Base-by-base conservation (phyloP, 176 grass and related monocot species). In the Chloris gayana region DNA sequence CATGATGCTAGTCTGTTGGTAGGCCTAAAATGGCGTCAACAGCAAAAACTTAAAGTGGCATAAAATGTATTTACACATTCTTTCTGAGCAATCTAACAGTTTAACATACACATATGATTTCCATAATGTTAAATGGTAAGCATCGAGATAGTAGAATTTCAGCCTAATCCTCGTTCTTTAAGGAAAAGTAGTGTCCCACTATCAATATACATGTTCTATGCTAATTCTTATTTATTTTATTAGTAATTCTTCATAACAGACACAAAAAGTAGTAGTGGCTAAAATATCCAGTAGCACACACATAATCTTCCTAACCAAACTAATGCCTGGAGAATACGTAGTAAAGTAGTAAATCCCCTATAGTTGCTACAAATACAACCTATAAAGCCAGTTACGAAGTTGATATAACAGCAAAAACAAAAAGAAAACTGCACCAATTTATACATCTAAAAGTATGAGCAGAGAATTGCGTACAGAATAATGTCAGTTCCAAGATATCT, bases 401-500 rank as follows among this genome's bases (percentile, higher is more conserved):
- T 32, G 25, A 19, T 17, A 54, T 56, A 80, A 42, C 14, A 76
- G 27, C 33, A 32, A 46, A 7, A 82, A 66, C 6, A 50, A 67
- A 51, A 67, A 82, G 0, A 26, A 14, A 89, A 69, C 24, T 72
- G 64, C 60, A 75, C 27, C 32, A 5, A 80, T 79, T 59, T 80
- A 12, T 15, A 75, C 21, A 34, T 64, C 72, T 12, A 72, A 90
- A 72, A 72, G 26, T 74, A 58, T 65, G 64, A 83, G 73, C 26
- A 76, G 65, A 90, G 46, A 57, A 77, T 3, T 66, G 37, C 22
- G 44, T 93, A 98, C 95, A 98, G 64, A 74, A 94, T 80, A 89
- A 85, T 82, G 47, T 87, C 72, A 80, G 80, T 73, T 38, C 95
- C 95, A 77, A 98, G 88, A 77, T 94, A 87, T 74, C 75, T 87